Evolutionary conservation across 2,329 filamentous ascomycete genomes (phyloP).

Genomic region (Penicillium sp.): DNA sequence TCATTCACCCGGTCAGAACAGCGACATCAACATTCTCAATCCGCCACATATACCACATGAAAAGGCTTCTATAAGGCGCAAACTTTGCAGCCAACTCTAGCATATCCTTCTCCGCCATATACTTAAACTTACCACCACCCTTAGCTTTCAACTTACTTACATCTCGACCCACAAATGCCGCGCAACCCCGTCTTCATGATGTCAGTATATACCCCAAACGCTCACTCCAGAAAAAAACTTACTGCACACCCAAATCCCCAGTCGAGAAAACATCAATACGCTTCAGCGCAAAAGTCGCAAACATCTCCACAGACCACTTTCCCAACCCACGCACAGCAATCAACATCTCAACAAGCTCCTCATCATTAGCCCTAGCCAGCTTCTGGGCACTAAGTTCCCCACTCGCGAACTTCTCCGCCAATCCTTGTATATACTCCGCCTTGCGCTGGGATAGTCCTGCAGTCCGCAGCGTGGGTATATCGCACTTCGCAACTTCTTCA

Average conservation of each 20-base stretch:
- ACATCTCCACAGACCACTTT: constrained; percentile 95
- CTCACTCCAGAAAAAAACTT: constrained; percentile 30
- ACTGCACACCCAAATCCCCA: constrained; percentile 90
- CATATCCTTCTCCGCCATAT: constrained; percentile 96
- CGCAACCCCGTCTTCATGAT: constrained; percentile 71
- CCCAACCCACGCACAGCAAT: constrained; percentile 86
- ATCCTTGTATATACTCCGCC: constrained; percentile 87
- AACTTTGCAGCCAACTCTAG: constrained; percentile 76
- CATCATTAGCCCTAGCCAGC: constrained; percentile 77
- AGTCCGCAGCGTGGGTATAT: constrained; percentile 70
- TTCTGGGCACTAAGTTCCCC: constrained; percentile 76
- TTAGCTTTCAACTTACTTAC: constrained; percentile 79
- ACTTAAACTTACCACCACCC: constrained; percentile 91
- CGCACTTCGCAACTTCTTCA: constrained; percentile 64
- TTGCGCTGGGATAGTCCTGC: constrained; percentile 92
- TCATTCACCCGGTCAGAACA: constrained; percentile 40
- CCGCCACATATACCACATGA: constrained; percentile 99
- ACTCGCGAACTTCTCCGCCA: constrained; percentile 75
- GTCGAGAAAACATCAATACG: constrained; percentile 90
- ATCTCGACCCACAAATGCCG: constrained; percentile 79
- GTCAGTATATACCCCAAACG: constrained; percentile 8
- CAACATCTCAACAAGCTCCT: constrained; percentile 78
- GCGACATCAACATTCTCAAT: constrained; percentile 75
- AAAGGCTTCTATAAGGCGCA: constrained; percentile 82
- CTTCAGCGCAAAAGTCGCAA: constrained; percentile 93